Evolutionary conservation across 1,284 basidiomycete species (phyloP).

Genomic region (Peniophora sp.): DNA sequence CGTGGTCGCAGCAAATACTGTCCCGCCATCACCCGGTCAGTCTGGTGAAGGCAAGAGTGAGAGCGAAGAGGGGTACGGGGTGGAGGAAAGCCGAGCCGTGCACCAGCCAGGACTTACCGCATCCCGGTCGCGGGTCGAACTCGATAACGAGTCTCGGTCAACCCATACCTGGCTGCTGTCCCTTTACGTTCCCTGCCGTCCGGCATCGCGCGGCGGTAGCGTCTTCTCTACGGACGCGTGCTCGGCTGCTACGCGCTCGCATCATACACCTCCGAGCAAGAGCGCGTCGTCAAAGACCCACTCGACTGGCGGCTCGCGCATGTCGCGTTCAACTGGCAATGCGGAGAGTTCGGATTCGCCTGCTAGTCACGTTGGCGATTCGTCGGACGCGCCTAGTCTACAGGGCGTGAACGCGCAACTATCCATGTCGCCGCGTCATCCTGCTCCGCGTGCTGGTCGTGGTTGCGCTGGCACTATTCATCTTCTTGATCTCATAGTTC

Average conservation of each 20-base stretch:
- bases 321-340: conserved; percentile 52
- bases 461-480: conserved; percentile 45
- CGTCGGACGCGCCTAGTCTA: conserved; percentile 25
- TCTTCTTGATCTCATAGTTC: conserved; percentile 47
- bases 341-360: conserved; percentile 44
- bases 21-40: conserved; percentile 52
- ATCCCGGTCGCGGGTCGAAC: conserved; percentile 51
- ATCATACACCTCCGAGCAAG: conserved; percentile 21
- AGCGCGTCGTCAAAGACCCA: conserved; percentile 32
- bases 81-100: conserved; percentile 26
- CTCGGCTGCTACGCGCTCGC: conserved; percentile 15
- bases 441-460: conserved; percentile 23
- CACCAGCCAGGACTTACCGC: conserved; percentile 39
- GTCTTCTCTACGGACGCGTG: conserved; percentile 30
- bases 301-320: conserved; percentile 34
- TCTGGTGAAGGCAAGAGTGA: conserved; percentile 27
- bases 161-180: conserved; percentile 62
- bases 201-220: conserved; percentile 33
- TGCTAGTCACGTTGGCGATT: conserved; percentile 14
- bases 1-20: conserved; percentile 53
- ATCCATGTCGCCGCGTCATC: conserved; percentile 68
- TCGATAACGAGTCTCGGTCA: conserved; percentile 76
- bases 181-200: conserved; percentile 59
- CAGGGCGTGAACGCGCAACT: conserved; percentile 30
- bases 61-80: conserved; percentile 14